Evolutionary conservation across 176 grass and related monocot species (phyloP).

Genomic region (Aegilops bicornis): DNA sequence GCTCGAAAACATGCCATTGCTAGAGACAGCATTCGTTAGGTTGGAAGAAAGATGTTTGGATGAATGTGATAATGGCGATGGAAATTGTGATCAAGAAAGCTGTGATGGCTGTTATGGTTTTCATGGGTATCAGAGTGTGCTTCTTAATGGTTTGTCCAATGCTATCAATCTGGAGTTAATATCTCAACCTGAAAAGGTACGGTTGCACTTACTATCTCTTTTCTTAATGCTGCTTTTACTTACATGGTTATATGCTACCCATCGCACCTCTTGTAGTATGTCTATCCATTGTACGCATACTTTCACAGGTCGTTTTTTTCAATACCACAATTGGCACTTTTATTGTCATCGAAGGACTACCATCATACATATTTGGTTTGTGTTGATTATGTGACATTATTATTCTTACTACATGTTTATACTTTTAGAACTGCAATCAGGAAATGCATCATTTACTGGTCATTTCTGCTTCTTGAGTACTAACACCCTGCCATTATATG

Average conservation of each 20-base stretch:
- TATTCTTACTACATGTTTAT: too few species aligned
- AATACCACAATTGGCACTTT: background rate
- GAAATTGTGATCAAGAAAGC: background rate
- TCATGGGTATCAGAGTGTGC: background rate
- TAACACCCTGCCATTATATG: background rate
- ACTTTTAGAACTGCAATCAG: background rate
- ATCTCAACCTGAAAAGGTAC: background rate
- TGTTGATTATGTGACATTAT: too few species aligned
- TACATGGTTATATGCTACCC: background rate
- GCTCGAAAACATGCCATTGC: background rate
- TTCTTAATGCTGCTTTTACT: background rate
- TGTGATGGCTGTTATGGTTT: background rate
- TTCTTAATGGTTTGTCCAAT: background rate
- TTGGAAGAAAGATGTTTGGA: background rate
- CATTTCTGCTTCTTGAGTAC: background rate
- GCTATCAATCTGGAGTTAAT: background rate
- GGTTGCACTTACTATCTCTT: background rate
- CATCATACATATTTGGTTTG: too few species aligned
- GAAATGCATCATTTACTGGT: background rate
- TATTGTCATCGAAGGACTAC: background rate
- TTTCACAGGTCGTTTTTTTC: background rate
- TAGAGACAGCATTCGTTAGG: background rate
- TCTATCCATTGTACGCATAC: background rate
- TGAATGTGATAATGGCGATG: background rate
- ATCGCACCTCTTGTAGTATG: background rate